Conservation (phyloP, 805 yeast species). For the Lachancea mirantina region DNA sequence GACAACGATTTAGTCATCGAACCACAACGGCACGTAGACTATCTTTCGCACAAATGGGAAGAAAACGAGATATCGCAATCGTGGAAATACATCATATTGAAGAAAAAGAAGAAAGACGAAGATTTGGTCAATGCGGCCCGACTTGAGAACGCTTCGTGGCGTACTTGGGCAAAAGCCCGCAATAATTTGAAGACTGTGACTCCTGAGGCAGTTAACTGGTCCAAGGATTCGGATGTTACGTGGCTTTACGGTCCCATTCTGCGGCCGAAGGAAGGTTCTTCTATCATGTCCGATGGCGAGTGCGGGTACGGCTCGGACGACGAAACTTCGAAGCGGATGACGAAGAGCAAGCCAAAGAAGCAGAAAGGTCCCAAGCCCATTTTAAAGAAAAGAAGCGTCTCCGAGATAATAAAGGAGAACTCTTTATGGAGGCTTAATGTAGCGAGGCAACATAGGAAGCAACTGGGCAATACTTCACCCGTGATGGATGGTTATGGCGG, state of each 20-base stretch:
- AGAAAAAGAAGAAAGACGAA: constrained; percentile 45
- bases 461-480: constrained; percentile 19
- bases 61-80: constrained; percentile 88
- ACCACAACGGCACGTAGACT: constrained; percentile 90
- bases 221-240: constrained; percentile 92
- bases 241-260: constrained; percentile 91
- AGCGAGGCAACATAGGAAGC: constrained; percentile 58
- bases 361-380: constrained; percentile 62
- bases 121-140: constrained; percentile 80
- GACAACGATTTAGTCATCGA: constrained; percentile 73
- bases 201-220: constrained; percentile 92
- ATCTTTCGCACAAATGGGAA: constrained; percentile 92
- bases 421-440: constrained; percentile 32
- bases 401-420: constrained; percentile 53
- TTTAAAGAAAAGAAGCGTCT: constrained; percentile 75
- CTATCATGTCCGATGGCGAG: constrained; percentile 11
- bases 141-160: constrained; percentile 88
- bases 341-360: constrained; percentile 9
- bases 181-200: constrained; percentile 71
- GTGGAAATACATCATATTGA: constrained; percentile 86
- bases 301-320: constrained; percentile 37
- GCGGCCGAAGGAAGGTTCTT: constrained; percentile 13
- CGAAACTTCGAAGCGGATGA: constrained; percentile 29
- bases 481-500: constrained; percentile 22
- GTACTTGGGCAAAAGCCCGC: constrained; percentile 95